Base-by-base conservation (phyloP, 176 grass and related monocot species). In the Carex myosuroides region DNA sequence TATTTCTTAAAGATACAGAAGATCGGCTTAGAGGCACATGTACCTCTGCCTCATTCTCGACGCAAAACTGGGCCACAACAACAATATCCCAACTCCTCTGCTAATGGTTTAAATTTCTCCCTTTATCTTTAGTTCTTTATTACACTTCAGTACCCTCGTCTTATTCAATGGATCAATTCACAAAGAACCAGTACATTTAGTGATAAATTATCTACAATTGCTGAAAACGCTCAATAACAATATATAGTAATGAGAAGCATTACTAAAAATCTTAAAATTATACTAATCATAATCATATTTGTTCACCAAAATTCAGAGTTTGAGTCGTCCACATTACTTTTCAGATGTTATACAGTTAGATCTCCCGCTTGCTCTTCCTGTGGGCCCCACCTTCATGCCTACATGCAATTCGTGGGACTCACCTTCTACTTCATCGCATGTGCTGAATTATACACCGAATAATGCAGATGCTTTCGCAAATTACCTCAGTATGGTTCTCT, bases 1-100 rank as follows among this genome's bases (percentile, higher is more conserved):
- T 98, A 95, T 81, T 98, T 98, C 84, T 69, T 98, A 46, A 98
- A 95, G 86, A 84, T 95, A 50, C 92, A 98, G 83, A 95, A 90
- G 84, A 75, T 95, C 9, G 92, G 95, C 5, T 89, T 98, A 13
- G 89, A 74, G 30, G 86, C 91, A 62, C 87, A 89, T 12, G 86
- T 92, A 1, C 91, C 94, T 54, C 95, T 92, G 54, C 91, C 91
- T n/a, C 86, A 93, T 86, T 85, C 89, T 1, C 85, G 68, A 58
- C 91, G 89, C 82, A 86, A 90, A 78, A 1, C 72, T 52, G 48
- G 30, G 48, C 33, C 80, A 46, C 79, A 79, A 26, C 91, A 84
- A 58, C 83, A 85, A 78, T 78, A 50, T 75, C 87, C 70, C 35
- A 53, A 17, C 18, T 33, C 74, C 29, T 32, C 80, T 22, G 64